Evolutionary conservation across 2,329 filamentous ascomycete genomes (phyloP), one percentile per base, ranked within the genome.

Genomic region (Paecilomyces dactylethromorphus): DNA sequence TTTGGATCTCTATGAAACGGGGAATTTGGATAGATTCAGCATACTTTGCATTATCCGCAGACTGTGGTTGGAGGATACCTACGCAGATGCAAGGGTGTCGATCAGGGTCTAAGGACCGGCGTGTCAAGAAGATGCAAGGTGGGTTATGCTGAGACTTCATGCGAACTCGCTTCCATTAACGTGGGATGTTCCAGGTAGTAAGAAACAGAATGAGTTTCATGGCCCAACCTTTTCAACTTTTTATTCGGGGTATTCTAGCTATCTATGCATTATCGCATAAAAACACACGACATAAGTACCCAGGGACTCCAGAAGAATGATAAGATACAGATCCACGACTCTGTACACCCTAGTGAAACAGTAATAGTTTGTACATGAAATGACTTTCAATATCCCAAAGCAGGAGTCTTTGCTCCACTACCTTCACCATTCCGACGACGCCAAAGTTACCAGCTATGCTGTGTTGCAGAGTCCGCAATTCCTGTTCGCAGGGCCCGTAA

Each of bases 321-420:
- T 7, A 29, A 29, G 26, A 29, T 2, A 29, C 26, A 6, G 26
- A 29, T 29, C 3, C 26, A 8, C 3, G 18, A 18, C 18, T 5
- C 15, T 6, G 15, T 45, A 45, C 39, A 45, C n/a, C 39, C 39
- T 18, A 18, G 39, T 45, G 39, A 45, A 45, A 45, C 39, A 45
- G 39, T 45, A 6, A 45, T 45, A 45, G n/a, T 45, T 45, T 45
- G 39, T 45, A 45, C 39, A 45, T 45, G 39, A 15, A 45, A 45
- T 45, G 18, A n/a, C 15, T 45, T 45, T 45, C 35, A 45, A 45
- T 45, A 45, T 45, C 39, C 39, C n/a, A 45, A 10, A 18, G 21
- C n/a, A 45, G 7, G 39, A n/a, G n/a, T 21, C 39, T 45, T 45
- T 45, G n/a, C 39, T 76, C 12, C 32, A 69, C 59, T 60, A 10